Conservation (phyloP, 208 protist genomes). For the Trypanosoma melophagium region DNA sequence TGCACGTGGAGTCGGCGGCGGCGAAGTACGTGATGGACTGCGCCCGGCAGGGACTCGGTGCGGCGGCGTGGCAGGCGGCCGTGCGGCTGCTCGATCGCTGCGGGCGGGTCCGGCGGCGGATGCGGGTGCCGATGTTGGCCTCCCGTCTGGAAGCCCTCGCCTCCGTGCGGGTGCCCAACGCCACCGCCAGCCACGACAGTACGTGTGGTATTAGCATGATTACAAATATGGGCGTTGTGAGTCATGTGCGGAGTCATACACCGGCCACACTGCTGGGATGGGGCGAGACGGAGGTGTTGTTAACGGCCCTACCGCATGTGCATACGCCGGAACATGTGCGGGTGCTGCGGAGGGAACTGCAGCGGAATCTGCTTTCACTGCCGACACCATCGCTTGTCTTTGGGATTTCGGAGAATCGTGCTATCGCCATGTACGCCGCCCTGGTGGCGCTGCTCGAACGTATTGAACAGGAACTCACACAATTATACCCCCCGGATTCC, state of each 20-base stretch:
- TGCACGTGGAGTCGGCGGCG: conserved; percentile 46
- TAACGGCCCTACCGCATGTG: conserved; percentile 38
- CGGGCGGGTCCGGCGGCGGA: conserved; percentile 67
- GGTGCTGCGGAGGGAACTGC: conserved; percentile 49
- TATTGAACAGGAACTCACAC: conserved; percentile 27
- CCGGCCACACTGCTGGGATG: conserved; percentile 47
- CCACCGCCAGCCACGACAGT: conserved; percentile 19
- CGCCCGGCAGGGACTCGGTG: conserved; percentile 24
- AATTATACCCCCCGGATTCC: not conserved
- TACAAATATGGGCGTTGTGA: conserved; percentile 12
- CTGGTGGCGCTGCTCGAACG: conserved; percentile 68
- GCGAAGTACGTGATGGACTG: conserved; percentile 54
- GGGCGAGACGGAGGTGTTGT: conserved; percentile 58
- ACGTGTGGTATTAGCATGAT: no score
- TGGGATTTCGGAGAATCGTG: conserved; percentile 67
- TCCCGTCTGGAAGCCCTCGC: conserved; percentile 71
- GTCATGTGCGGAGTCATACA: no score
- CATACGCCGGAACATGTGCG: not conserved
- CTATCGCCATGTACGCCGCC: conserved; percentile 69
- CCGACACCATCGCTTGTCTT: conserved; percentile 51
- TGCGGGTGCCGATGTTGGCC: conserved; percentile 79
- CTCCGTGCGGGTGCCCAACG: conserved; percentile 55
- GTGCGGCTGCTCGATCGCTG: conserved; percentile 64
- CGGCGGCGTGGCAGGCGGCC: conserved; percentile 46
- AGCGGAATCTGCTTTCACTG: conserved; percentile 56